Evolutionary conservation across 2,329 filamentous ascomycete genomes (phyloP).

Genomic region (Dactylellina haptotyla): DNA sequence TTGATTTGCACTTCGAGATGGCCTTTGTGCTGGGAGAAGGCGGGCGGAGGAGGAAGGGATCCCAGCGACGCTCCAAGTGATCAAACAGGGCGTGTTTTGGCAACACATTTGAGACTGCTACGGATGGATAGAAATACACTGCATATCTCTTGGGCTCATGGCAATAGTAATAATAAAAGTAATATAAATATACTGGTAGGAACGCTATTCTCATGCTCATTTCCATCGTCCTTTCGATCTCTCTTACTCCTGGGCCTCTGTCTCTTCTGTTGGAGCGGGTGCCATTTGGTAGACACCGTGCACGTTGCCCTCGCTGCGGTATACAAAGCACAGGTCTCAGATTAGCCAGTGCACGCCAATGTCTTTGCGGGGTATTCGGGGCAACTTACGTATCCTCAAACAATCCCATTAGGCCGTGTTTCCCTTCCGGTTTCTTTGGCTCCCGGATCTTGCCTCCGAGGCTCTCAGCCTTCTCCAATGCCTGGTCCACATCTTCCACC

Average conservation of each 20-base stretch:
- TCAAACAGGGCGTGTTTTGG: too few relatives aligned
- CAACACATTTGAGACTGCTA: background rate
- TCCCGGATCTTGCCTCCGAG: slow-evolving; percentile 42
- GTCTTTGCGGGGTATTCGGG: background rate
- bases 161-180: background rate
- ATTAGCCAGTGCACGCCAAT: slow-evolving; percentile 9
- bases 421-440: slow-evolving; percentile 43
- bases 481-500: slow-evolving; percentile 45
- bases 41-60: slow-evolving; percentile 3
- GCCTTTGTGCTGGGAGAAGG: background rate
- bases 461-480: slow-evolving; percentile 29
- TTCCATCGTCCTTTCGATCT: background rate
- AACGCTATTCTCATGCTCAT: too few relatives aligned
- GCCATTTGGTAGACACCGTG: slow-evolving; percentile 49
- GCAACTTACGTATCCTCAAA: slow-evolving; percentile 49
- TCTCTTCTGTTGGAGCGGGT: slow-evolving; percentile 18
- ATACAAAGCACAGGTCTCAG: background rate
- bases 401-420: slow-evolving; percentile 44
- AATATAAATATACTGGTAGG: too few relatives aligned
- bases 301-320: slow-evolving; percentile 49
- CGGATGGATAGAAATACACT: too few relatives aligned
- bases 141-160: too few relatives aligned
- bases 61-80: slow-evolving; percentile 7
- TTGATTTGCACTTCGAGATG: slow-evolving; percentile 3
- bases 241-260: slow-evolving; percentile 31